Evolutionary conservation across 805 yeast species (phyloP).

Genomic region (Diddensiella transvaalensis): DNA sequence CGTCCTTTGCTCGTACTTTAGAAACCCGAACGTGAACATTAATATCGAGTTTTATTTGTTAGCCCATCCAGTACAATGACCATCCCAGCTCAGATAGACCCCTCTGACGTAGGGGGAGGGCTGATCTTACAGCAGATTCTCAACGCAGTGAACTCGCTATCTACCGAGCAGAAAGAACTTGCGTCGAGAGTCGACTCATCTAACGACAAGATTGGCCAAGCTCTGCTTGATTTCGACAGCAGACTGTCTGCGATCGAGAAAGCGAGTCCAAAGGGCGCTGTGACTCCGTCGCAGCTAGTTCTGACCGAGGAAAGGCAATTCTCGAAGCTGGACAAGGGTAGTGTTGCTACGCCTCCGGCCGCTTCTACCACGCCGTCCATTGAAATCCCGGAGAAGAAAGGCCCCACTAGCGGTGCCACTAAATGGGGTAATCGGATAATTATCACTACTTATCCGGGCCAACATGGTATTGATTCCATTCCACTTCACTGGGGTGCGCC

Average conservation of each 20-base stretch:
- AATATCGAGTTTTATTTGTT: too few relatives aligned
- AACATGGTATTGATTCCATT: conserved; percentile 47
- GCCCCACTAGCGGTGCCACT: neutral
- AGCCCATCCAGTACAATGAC: too few relatives aligned
- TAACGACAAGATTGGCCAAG: conserved; percentile 10
- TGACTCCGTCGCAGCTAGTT: neutral
- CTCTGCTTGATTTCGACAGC: conserved; percentile 14
- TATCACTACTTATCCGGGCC: conserved; percentile 53
- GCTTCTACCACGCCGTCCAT: conserved; percentile 1
- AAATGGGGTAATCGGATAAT: conserved; percentile 37
- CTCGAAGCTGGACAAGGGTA: neutral
- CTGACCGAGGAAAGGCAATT: conserved; percentile 3
- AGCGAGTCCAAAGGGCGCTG: neutral
- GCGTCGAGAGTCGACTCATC: conserved; percentile 12
- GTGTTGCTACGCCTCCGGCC: too few relatives aligned
- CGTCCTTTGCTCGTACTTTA: neutral
- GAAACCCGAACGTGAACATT: too few relatives aligned
- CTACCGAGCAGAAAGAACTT: conserved; percentile 12
- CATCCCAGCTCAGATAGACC: too few relatives aligned
- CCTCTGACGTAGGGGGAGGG: too few relatives aligned
- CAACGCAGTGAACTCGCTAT: conserved; percentile 9
- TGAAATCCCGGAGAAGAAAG: neutral
- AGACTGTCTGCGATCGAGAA: conserved; percentile 5
- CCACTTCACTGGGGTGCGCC: conserved; percentile 51
- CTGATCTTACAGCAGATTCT: conserved; percentile 10